Evolutionary conservation across 1,284 basidiomycete species (phyloP).

Genomic region (Stygiomarasmius scandens): DNA sequence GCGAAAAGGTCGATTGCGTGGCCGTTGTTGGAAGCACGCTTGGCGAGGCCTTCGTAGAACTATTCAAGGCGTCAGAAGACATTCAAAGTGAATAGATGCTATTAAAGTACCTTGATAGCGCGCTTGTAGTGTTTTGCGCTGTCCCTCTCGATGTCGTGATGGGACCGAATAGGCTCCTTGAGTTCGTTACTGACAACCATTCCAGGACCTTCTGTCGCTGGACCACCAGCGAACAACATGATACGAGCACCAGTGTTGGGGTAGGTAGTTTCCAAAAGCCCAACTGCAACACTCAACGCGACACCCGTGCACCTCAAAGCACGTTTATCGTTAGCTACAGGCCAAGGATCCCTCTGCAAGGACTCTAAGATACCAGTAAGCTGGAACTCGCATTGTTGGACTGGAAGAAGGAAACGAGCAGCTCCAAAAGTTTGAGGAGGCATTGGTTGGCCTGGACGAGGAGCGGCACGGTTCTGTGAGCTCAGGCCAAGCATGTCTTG

Average conservation of each 20-base stretch:
- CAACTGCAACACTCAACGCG: conserved; percentile 92
- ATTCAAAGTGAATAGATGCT: conserved; percentile 7
- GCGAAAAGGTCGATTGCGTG: conserved; percentile 96
- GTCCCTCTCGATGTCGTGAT: conserved; percentile 99
- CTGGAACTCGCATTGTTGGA: conserved; percentile 95
- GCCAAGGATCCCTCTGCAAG: conserved; percentile 94
- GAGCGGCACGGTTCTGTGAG: conserved; percentile 75
- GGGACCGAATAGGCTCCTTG: conserved; percentile 96
- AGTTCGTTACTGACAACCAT: conserved; percentile 96
- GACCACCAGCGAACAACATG: conserved; percentile 96
- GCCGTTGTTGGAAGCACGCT: conserved; percentile 92
- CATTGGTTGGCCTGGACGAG: conserved; percentile 85
- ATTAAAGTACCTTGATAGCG: conserved; percentile 78
- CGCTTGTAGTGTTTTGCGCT: conserved; percentile 98
- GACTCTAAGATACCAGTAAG: conserved; percentile 93
- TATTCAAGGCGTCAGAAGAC: conserved; percentile 31
- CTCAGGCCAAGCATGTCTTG: conserved; percentile 97
- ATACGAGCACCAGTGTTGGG: conserved; percentile 95
- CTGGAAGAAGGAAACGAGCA: conserved; percentile 92
- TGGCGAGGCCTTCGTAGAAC: conserved; percentile 97
- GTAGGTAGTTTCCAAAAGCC: conserved; percentile 95
- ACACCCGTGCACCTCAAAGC: conserved; percentile 96
- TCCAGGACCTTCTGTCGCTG: conserved; percentile 96
- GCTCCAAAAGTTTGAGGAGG: conserved; percentile 87
- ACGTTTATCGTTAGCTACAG: conserved; percentile 94